These are phyloP conservation scores for Pleurotus cornucopiae DNA, from an alignment of 768 basidiomycete species.

Conservation along the genomic window DNA sequence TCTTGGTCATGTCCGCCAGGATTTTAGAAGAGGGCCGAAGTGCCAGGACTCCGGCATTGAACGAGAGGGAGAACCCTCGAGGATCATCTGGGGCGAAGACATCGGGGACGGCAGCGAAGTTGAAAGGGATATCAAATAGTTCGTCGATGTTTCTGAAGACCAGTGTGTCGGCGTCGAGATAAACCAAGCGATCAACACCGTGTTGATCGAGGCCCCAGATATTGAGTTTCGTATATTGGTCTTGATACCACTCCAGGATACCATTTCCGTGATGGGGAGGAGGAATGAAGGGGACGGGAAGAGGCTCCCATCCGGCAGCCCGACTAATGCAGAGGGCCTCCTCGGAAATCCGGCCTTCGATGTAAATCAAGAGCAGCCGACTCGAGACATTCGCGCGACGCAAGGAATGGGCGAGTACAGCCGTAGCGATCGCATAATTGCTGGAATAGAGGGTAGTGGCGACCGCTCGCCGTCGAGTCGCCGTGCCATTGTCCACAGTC, in stretches of 20 bases:
- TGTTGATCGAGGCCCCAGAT: constrained; percentile 27
- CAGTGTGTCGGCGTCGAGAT: constrained; percentile 31
- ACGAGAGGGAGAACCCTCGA: constrained; percentile 21
- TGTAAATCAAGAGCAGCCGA: constrained; percentile 25
- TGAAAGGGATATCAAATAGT: constrained; percentile 27
- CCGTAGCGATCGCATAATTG: constrained; percentile 22
- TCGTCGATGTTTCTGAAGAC: constrained; percentile 27
- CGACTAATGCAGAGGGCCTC: constrained; percentile 25
- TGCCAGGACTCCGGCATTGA: constrained; percentile 33
- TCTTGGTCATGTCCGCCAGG: constrained; percentile 24
- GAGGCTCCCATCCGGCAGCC: constrained; percentile 24
- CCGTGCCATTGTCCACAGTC: not conserved
- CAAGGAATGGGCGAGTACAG: constrained; percentile 26
- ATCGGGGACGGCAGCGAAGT: constrained; percentile 29
- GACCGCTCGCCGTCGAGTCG: constrained; percentile 14
- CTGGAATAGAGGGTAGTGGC: constrained; percentile 28
- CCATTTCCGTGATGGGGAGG: constrained; percentile 25
- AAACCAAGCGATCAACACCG: constrained; percentile 23
- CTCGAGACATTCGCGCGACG: constrained; percentile 20
- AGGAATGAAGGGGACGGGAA: constrained; percentile 22
- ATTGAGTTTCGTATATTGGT: constrained; percentile 32
- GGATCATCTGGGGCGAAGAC: constrained; percentile 18
- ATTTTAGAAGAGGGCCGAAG: constrained; percentile 24
- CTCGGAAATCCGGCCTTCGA: constrained; percentile 22
- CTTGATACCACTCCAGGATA: constrained; percentile 23